phyloP scores from a whole-genome alignment of 768 basidiomycete species.

The Hypholoma fasciculare region DNA sequence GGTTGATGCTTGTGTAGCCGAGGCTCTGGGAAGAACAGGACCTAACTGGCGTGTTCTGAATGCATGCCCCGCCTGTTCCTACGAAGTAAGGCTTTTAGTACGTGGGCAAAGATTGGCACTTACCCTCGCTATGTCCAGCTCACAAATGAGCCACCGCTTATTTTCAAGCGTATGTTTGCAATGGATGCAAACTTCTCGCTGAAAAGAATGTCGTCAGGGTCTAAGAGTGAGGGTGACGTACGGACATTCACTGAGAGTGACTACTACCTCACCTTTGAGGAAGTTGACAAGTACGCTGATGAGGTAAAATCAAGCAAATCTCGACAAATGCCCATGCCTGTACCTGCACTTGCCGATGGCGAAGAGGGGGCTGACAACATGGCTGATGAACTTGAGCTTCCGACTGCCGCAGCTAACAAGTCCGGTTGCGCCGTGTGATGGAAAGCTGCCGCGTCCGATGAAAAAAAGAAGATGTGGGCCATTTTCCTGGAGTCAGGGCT shows the following conservation, averaged over 20 bases:
- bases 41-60: conserved; percentile 33
- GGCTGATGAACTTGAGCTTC: not conserved
- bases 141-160: not conserved
- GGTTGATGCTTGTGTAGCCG: conserved; percentile 15
- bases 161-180: not conserved
- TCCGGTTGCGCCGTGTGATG: not conserved
- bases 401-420: not conserved
- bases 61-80: conserved; percentile 36
- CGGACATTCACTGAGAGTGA: no score
- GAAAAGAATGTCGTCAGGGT: not conserved
- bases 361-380: not conserved
- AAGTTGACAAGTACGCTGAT: no score
- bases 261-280: no score
- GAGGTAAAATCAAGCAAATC: no score
- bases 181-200: not conserved
- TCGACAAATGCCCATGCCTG: no score
- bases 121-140: not conserved
- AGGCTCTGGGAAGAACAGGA: conserved; percentile 23
- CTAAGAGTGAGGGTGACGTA: no score
- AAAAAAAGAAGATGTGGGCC: not conserved
- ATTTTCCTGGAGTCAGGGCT: not conserved
- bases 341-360: not conserved
- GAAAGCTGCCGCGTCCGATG: not conserved
- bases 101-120: no score
- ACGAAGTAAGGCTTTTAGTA: conserved; percentile 17